Evolutionary conservation across 345 rosid species (phyloP).

Genomic region (Cochlearia excelsa): DNA sequence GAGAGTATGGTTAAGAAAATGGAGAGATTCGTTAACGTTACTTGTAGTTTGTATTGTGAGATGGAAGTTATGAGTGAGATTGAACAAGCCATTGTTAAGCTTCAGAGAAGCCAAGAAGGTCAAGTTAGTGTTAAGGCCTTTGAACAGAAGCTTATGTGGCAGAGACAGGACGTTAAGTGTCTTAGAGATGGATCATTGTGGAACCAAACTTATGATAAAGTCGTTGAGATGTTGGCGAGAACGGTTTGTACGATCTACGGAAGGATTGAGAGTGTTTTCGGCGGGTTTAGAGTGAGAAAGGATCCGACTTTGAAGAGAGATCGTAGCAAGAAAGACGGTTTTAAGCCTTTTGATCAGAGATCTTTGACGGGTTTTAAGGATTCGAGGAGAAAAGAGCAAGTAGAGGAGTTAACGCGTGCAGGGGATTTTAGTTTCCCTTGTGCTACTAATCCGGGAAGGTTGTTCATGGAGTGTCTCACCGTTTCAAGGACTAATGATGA

Average conservation of each 20-base stretch:
- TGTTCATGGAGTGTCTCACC: slow-evolving; percentile 81
- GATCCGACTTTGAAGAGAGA: slow-evolving; percentile 42
- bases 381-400: slow-evolving; percentile 44
- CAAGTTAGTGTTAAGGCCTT: slow-evolving; percentile 81
- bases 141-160: slow-evolving; percentile 95
- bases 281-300: slow-evolving; percentile 43
- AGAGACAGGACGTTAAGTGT: slow-evolving; percentile 86
- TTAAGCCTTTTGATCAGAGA: slow-evolving; percentile 32
- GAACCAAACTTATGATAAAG: slow-evolving; percentile 87
- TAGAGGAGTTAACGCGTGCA: slow-evolving; percentile 38
- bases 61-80: slow-evolving; percentile 87
- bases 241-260: slow-evolving; percentile 82
- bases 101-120: slow-evolving; percentile 63
- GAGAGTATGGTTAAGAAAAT: slow-evolving; percentile 83
- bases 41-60: slow-evolving; percentile 73
- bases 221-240: slow-evolving; percentile 83
- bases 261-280: slow-evolving; percentile 64
- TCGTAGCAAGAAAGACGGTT: slow-evolving; percentile 46
- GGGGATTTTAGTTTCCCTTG: slow-evolving; percentile 76
- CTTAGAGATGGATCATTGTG: slow-evolving; percentile 85
- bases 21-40: slow-evolving; percentile 77
- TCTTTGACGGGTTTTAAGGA: slow-evolving; percentile 26
- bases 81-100: slow-evolving; percentile 79
- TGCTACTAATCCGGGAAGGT: slow-evolving; percentile 75
- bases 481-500: slow-evolving; percentile 53